Evolutionary conservation across 805 yeast genomes (phyloP).

Genomic region (Lipomyces spencermartinsiae): DNA sequence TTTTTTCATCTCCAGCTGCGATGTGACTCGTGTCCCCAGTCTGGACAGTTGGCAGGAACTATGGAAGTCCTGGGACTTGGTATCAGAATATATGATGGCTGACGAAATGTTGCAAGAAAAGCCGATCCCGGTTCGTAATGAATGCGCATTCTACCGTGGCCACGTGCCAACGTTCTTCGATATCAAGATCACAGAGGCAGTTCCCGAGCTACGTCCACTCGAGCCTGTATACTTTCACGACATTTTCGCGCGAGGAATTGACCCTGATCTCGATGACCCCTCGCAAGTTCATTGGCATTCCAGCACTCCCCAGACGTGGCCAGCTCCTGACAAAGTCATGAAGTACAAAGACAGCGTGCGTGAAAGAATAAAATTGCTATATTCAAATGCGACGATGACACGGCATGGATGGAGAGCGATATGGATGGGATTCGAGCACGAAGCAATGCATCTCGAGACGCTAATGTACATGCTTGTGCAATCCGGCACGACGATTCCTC

Average conservation of each 20-base stretch:
- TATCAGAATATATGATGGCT: slow-evolving; percentile 32
- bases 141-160: slow-evolving; percentile 39
- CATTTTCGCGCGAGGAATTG: slow-evolving; percentile 40
- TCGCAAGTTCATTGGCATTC: slow-evolving; percentile 39
- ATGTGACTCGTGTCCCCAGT: slow-evolving; percentile 22
- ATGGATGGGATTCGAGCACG: slow-evolving; percentile 40
- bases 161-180: slow-evolving; percentile 40
- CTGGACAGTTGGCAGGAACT: slow-evolving; percentile 33
- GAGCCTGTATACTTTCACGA: slow-evolving; percentile 27
- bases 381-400: neutral
- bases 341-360: slow-evolving; percentile 29
- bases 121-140: slow-evolving; percentile 39
- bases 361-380: slow-evolving; percentile 15
- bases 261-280: slow-evolving; percentile 40
- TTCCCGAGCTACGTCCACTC: slow-evolving; percentile 9
- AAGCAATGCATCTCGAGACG: slow-evolving; percentile 41
- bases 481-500: slow-evolving; percentile 25
- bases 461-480: slow-evolving; percentile 39
- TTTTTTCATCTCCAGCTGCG: neutral
- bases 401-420: slow-evolving; percentile 27
- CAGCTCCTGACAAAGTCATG: slow-evolving; percentile 16
- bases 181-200: slow-evolving; percentile 33
- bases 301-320: slow-evolving; percentile 35
- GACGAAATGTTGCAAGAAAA: slow-evolving; percentile 30
- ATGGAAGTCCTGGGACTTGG: slow-evolving; percentile 38